Percentiles rank a stretch among this genome's conserved stretches.
Conservation (phyloP, 116 monocot genomes). For the Phalaenopsis hybrid region DNA sequence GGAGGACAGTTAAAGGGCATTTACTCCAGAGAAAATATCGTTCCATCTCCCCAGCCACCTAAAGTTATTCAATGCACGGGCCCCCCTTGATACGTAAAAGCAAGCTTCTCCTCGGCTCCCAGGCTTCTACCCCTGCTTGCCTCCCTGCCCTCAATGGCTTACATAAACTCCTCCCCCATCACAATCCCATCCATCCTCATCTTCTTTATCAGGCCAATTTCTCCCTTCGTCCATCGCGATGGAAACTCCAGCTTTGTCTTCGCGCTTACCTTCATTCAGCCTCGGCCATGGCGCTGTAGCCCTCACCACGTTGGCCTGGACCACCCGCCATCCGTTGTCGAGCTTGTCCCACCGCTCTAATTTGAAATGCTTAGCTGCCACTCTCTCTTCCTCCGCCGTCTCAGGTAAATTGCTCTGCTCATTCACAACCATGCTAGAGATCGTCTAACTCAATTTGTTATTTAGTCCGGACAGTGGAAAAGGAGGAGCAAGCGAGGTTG, state of each 20-base stretch:
- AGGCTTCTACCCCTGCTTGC: background rate
- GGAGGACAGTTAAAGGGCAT: background rate
- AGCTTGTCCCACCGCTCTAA: background rate
- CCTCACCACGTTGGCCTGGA: background rate
- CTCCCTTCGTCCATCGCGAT: background rate
- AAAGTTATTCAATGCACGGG: slow-evolving; percentile 4
- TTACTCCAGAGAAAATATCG: background rate
- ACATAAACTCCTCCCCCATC: background rate
- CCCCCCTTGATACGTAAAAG: background rate
- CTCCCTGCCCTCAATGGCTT: background rate
- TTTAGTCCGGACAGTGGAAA: slow-evolving; percentile 1
- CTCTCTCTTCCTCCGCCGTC: background rate
- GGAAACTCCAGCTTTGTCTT: background rate
- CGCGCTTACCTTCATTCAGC: background rate
- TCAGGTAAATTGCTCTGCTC: background rate
- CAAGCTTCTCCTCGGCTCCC: background rate
- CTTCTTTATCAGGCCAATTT: background rate
- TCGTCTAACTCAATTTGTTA: slow-evolving; percentile 1
- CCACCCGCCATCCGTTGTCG: background rate
- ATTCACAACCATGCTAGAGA: background rate
- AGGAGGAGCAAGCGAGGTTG: slow-evolving; percentile 12
- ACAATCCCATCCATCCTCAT: background rate
- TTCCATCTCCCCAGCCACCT: background rate
- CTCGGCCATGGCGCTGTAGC: background rate
- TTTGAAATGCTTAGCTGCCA: background rate